Percentiles rank a stretch among this genome's conserved stretches.
Evolutionary conservation across 1,139 yeast genomes (phyloP).

Genomic region (Candida smagusa): DNA sequence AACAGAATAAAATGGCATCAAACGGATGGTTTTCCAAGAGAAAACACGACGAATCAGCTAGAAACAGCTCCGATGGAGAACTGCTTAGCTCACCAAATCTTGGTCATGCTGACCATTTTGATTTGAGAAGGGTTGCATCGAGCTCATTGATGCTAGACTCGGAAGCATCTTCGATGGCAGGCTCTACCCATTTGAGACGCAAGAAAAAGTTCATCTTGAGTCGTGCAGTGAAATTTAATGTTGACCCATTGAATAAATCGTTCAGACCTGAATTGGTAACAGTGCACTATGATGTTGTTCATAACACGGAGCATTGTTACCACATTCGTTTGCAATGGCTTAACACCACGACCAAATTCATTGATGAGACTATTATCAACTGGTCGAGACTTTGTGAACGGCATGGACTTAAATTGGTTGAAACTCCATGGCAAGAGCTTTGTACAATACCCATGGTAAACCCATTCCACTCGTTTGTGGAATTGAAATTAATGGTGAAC

Average conservation of each 20-base stretch:
- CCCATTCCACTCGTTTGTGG: constrained; percentile 87
- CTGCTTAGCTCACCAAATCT: constrained; percentile 26
- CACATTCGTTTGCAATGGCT: constrained; percentile 93
- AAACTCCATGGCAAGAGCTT: constrained; percentile 87
- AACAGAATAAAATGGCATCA: constrained; percentile 1
- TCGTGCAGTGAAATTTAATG: constrained; percentile 63
- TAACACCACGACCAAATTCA: constrained; percentile 80
- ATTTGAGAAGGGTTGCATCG: constrained; percentile 24
- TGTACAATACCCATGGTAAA: constrained; percentile 71
- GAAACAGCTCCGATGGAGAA: constrained; percentile 29
- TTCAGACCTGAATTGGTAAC: constrained; percentile 74
- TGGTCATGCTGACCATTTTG: constrained; percentile 18
- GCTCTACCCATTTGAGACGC: constrained; percentile 23
- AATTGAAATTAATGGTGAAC: constrained; percentile 57
- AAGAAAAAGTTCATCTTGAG: constrained; percentile 47
- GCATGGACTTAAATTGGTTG: constrained; percentile 85
- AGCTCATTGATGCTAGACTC: constrained; percentile 24
- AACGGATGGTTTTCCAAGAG: constrained; percentile 36
- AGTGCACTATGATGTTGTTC: constrained; percentile 88
- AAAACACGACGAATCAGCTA: constrained; percentile 10
- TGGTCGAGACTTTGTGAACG: constrained; percentile 84
- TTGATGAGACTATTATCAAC: constrained; percentile 80
- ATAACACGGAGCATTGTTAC: constrained; percentile 92
- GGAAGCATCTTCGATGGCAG: constrained; percentile 34
- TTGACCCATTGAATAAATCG: constrained; percentile 71